Base-by-base conservation (phyloP, 2,329 filamentous ascomycete genomes). In the Alternaria alternata region DNA sequence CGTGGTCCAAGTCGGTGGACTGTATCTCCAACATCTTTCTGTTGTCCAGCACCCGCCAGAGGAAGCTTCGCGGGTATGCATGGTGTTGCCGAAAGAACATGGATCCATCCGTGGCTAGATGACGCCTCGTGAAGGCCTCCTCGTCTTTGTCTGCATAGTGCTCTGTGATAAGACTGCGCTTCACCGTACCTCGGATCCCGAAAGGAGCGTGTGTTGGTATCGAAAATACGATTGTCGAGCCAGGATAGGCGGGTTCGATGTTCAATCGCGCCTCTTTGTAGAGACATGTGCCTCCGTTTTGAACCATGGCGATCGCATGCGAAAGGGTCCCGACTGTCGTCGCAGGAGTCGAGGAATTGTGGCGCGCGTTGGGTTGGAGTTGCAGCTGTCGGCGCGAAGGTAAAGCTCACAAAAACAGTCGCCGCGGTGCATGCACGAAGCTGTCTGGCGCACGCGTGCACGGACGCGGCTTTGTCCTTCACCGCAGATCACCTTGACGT, bases 221-320 rank as follows among this genome's bases (percentile, higher is more conserved):
- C 9, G 73, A 74, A 73, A 94, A 88, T 71, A 89, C 87, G 75
- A 93, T 86, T 72, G 89, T 86, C 61, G 89, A 91, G 71, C 87
- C 87, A 67, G 86, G 83, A 70, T 87, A 90, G 62, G 88, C 85
- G 66, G 89, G 88, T 80, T 95, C 91, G 71, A 95, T 86, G 79
- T 92, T 92, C 79, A 96, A 83, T 78, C 91, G 89, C 78, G 91
- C 93, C 85, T 96, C 93, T 83, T 93, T 94, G 84, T 91, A 95
- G 80, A 92, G 84, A 80, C 87, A 89, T 66, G 86, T 85, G 68
- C 86, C 84, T 74, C 86, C 85, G 74, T 83, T 79, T 71, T 84
- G 83, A 73, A 86, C 87, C 90, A 92, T 92, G 76, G 84, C 87
- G 83, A 84, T 82, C 85, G 88, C 90, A 90, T 91, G 68, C 68